Base-by-base conservation (phyloP, 2,329 filamentous ascomycete genomes). In the Diaporthe australafricana region DNA sequence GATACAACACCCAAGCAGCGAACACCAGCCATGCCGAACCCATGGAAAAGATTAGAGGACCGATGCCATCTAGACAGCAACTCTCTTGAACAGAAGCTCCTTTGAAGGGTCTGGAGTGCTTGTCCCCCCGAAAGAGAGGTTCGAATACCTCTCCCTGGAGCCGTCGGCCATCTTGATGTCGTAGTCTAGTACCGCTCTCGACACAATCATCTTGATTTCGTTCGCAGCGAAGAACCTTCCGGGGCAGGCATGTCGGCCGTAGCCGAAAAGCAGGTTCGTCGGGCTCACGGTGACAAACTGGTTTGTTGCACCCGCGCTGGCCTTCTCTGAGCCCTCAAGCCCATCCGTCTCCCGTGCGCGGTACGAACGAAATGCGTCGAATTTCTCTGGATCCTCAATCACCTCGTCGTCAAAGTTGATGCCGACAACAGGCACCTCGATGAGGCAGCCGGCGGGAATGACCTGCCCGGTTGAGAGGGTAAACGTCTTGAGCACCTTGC, bases 391-490 rank as follows among this genome's bases (percentile, higher is more conserved):
- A 56, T 83, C 73, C 0, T 79, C 75, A 73, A 82, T 83, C 60
- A 80, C 74, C 1, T 79, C 79, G 11, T 80, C 76, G 75, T 87
- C 85, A 3, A 75, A 75, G 60, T 78, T 79, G 71, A 84, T 75
- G 35, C 80, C 81, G 22, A 80, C 77, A 16, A 80, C 73, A 0
- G 85, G 81, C 0, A 84, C 78, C 71, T 87, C 81, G 40, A 87
- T 80, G n/a, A 81, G 79, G 7, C 82, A 82, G 35, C 84, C 85
- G 1, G 81, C 78, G 0, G 85, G 84, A 12, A 87, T 81, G 45
- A 83, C 81, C 60, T 88, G 85, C 20, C 88, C 88, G 76, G 87
- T 87, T 55, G 87, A 88, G 1, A 89, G 84, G 2, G 83, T 84
- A 75, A 90, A 83, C 5, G 84, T 81, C 74, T 85, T 83, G 45